These are phyloP conservation scores for Hypoxylon fragiforme DNA, from an alignment of 495 filamentous ascomycete genomes.

Conservation along the genomic window DNA sequence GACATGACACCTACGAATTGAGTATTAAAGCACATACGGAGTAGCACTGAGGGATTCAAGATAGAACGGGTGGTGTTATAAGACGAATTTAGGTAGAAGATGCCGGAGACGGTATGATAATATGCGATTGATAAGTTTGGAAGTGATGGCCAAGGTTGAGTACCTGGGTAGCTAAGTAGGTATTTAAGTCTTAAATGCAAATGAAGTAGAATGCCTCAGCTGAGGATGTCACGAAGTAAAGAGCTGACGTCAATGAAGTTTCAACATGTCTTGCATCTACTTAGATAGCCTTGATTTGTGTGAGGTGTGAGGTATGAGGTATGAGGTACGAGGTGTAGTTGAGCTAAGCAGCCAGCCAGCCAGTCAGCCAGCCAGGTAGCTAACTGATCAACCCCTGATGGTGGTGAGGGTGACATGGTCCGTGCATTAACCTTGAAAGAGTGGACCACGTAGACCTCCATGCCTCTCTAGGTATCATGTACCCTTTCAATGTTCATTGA, in stretches of 20 bases:
- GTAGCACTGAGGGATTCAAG: background rate
- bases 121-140: no score
- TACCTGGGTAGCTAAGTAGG: constrained; percentile 4
- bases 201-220: no score
- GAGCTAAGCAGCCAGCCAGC: background rate
- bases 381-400: no score
- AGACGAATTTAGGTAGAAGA: constrained; percentile 2
- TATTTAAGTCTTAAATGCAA: background rate
- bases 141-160: no score
- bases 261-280: constrained; percentile 4
- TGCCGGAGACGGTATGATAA: no score
- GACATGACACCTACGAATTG: constrained; percentile 43
- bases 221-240: no score
- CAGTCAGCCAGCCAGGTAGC: no score
- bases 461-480: no score
- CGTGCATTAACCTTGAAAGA: constrained; percentile 13
- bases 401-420: constrained; percentile 10
- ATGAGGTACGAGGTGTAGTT: constrained; percentile 1
- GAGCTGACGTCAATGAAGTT: background rate
- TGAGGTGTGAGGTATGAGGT: no score
- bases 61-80: background rate
- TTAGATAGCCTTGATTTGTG: no score
- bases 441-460: constrained; percentile 26
- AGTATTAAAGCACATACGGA: constrained; percentile 18
- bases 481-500: no score